phyloP scores from a whole-genome alignment of 768 basidiomycete genomes.

The Hygrophorus russula region DNA sequence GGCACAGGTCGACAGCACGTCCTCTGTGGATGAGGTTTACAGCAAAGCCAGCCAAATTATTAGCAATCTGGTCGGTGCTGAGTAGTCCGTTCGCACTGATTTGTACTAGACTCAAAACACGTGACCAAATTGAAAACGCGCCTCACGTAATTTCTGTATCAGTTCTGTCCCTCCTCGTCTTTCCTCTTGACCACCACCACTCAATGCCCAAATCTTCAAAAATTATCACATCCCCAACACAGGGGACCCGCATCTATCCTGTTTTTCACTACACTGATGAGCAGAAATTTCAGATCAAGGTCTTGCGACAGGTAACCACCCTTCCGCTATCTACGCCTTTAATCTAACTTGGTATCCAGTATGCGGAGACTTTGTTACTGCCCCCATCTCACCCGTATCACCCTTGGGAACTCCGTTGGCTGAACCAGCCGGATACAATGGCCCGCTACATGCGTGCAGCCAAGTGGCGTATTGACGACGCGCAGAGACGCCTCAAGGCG shows the following conservation, averaged over 20 bases:
- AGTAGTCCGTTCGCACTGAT: too few species aligned
- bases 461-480: conserved; percentile 74
- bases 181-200: too few species aligned
- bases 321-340: conserved; percentile 1
- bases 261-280: conserved; percentile 49
- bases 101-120: too few species aligned
- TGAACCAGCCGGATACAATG: conserved; percentile 54
- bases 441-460: conserved; percentile 77
- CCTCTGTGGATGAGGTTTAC: conserved; percentile 65
- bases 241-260: conserved; percentile 42
- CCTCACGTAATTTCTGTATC: too few species aligned
- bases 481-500: conserved; percentile 63
- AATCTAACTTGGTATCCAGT: conserved; percentile 29
- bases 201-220: conserved; percentile 17
- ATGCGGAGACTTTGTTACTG: conserved; percentile 51
- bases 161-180: too few species aligned
- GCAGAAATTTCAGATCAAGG: conserved; percentile 48
- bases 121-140: too few species aligned
- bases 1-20: conserved; percentile 66
- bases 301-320: conserved; percentile 45
- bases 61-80: conserved; percentile 10
- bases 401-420: conserved; percentile 71
- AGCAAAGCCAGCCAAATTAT: conserved; percentile 45
- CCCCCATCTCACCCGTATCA: conserved; percentile 61
- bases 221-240: conserved; percentile 46